Evolutionary conservation across 768 basidiomycete genomes (phyloP).

Genomic region (Tricholoma bakamatsutake): DNA sequence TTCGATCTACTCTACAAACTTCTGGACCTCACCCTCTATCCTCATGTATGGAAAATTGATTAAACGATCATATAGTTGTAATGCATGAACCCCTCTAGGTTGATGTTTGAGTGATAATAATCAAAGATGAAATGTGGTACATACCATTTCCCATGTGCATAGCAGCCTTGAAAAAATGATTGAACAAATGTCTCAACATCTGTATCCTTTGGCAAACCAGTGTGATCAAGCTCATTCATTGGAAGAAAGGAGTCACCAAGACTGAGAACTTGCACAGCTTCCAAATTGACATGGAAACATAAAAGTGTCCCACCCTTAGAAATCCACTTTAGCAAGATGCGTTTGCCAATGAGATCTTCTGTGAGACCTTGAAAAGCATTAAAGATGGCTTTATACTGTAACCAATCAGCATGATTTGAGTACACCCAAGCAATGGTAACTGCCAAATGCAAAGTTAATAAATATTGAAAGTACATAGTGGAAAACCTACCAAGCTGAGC

Average conservation of each 20-base stretch:
- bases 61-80: conserved; percentile 9
- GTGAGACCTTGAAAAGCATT: conserved; percentile 14
- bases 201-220: conserved; percentile 7
- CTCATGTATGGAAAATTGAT: conserved; percentile 13
- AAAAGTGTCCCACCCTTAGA: no score
- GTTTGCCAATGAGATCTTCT: conserved; percentile 6
- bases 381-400: conserved; percentile 13
- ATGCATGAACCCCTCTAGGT: conserved; percentile 6
- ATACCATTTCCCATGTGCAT: conserved; percentile 10
- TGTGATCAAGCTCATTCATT: conserved; percentile 15
- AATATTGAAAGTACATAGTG: background rate
- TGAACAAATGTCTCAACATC: conserved; percentile 7
- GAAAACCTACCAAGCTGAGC: conserved; percentile 11
- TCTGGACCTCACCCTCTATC: conserved; percentile 3
- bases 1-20: conserved; percentile 3
- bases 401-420: conserved; percentile 9
- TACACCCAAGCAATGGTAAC: conserved; percentile 13
- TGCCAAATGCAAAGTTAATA: conserved; percentile 4
- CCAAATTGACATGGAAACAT: no score
- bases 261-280: conserved; percentile 9
- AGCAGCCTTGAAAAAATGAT: conserved; percentile 10
- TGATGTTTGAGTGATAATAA: background rate
- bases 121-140: background rate
- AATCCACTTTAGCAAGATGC: conserved; percentile 8
- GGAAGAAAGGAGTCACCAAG: conserved; percentile 11